A percentile compares a stretch with the other conserved stretches of the same genome.
Evolutionary conservation across 371 early-diverging fungal species (phyloP).

Genomic region (Rhizopus delemar): DNA sequence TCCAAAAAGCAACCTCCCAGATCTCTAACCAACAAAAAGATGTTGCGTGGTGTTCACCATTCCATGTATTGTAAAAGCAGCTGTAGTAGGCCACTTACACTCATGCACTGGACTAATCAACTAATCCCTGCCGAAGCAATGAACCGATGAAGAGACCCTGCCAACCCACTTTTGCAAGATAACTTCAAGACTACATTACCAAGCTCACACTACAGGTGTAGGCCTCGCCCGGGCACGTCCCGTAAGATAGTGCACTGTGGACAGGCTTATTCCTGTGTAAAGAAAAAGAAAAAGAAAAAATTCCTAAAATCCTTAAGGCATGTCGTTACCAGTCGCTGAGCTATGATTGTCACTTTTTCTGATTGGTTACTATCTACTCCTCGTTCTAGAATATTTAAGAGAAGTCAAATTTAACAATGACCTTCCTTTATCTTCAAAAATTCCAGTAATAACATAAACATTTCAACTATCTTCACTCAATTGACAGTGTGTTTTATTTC

Average conservation of each 20-base stretch:
- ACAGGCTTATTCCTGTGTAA: not conserved
- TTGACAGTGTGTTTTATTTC: too few relatives aligned
- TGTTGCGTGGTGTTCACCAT: slow-evolving; percentile 6
- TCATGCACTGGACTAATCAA: slow-evolving; percentile 9
- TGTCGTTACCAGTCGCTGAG: not conserved
- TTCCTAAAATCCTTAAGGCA: not conserved
- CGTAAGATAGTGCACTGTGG: slow-evolving; percentile 7
- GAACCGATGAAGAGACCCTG: slow-evolving; percentile 4
- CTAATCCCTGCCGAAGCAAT: slow-evolving; percentile 9
- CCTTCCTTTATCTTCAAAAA: too few relatives aligned
- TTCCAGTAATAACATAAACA: too few relatives aligned
- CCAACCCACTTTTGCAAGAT: slow-evolving; percentile 11
- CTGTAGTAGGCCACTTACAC: slow-evolving; percentile 12
- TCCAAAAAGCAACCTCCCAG: slow-evolving; percentile 3
- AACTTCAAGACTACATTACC: slow-evolving; percentile 10
- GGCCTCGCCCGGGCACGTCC: slow-evolving; percentile 1
- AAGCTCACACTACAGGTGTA: slow-evolving; percentile 10
- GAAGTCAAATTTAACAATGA: too few relatives aligned
- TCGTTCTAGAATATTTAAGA: too few relatives aligned
- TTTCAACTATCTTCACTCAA: too few relatives aligned
- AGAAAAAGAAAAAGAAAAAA: slow-evolving; percentile 2
- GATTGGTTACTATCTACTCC: too few relatives aligned
- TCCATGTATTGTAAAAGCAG: slow-evolving; percentile 6
- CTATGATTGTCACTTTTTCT: too few relatives aligned
- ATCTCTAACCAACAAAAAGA: slow-evolving; percentile 8